Evolutionary conservation across 1,139 yeast species (phyloP).

Genomic region (Geotrichum histeridarum): DNA sequence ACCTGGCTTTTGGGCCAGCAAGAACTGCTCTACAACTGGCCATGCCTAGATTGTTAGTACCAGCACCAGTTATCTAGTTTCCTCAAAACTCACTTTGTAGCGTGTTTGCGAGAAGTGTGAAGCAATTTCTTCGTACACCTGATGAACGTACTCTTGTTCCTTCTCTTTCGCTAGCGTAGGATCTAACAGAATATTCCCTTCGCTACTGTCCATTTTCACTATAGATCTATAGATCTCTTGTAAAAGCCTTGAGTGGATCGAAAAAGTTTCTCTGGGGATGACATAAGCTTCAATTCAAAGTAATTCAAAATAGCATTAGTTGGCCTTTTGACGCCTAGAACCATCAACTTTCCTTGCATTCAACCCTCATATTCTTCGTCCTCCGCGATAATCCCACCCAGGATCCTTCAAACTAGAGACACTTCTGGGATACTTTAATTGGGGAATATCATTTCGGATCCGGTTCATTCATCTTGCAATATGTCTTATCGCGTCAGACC

Average conservation of each 20-base stretch:
- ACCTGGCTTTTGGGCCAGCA: constrained; percentile 43
- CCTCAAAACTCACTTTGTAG: constrained; percentile 48
- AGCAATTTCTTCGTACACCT: constrained; percentile 88
- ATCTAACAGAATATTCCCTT: background rate
- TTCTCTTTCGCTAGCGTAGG: constrained; percentile 36
- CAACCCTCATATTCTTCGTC: background rate
- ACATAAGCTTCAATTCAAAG: background rate
- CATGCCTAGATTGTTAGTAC: constrained; percentile 52
- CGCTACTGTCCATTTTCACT: background rate
- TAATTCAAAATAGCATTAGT: background rate
- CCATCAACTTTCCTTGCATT: background rate
- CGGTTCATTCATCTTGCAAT: no score
- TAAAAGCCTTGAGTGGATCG: background rate
- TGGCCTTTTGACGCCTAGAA: constrained; percentile 1
- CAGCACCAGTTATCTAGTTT: background rate
- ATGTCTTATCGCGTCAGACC: constrained; percentile 7
- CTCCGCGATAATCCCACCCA: background rate
- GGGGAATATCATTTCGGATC: no score
- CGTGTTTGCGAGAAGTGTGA: constrained; percentile 87
- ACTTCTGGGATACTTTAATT: no score
- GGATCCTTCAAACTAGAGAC: no score
- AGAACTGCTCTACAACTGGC: constrained; percentile 84
- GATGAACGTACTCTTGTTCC: constrained; percentile 79
- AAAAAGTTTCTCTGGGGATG: background rate
- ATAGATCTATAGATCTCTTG: background rate